These are phyloP conservation scores for Starmerella scarabaei DNA, from an alignment of 805 yeast species.

Conservation along the genomic window DNA sequence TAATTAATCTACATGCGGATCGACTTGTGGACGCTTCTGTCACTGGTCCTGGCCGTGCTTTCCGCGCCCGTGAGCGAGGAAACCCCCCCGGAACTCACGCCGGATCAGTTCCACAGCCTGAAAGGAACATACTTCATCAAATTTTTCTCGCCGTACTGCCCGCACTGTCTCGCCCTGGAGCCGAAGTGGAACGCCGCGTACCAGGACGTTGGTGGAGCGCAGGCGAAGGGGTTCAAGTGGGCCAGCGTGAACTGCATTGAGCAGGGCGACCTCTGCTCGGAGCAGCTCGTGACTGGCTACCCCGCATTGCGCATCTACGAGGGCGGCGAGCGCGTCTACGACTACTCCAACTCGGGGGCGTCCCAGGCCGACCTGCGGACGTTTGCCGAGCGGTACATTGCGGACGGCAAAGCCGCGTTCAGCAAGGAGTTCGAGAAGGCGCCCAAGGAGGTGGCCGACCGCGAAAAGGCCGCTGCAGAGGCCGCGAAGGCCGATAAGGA, in stretches of 20 bases:
- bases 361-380: constrained; percentile 10
- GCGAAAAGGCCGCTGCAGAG: constrained; percentile 1
- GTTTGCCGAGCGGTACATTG: constrained; percentile 11
- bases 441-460: constrained; percentile 1
- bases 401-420: constrained; percentile 13
- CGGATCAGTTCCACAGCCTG: constrained; percentile 19
- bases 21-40: no score
- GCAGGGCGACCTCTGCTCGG: constrained; percentile 70
- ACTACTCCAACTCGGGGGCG: constrained; percentile 14
- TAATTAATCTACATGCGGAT: no score
- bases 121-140: constrained; percentile 63
- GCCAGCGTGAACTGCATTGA: constrained; percentile 74
- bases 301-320: constrained; percentile 59
- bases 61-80: constrained; percentile 6
- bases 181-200: constrained; percentile 74
- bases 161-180: constrained; percentile 64
- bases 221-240: constrained; percentile 37
- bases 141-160: constrained; percentile 81
- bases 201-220: constrained; percentile 28
- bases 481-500: not conserved
- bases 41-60: not conserved
- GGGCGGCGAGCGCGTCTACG: constrained; percentile 25
- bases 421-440: constrained; percentile 9
- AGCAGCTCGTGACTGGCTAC: constrained; percentile 49
- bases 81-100: constrained; percentile 11